A percentile compares a stretch with the other conserved stretches of the same genome.
Conservation (phyloP, 495 filamentous ascomycete genomes). For the Neohortaea acidophila region DNA sequence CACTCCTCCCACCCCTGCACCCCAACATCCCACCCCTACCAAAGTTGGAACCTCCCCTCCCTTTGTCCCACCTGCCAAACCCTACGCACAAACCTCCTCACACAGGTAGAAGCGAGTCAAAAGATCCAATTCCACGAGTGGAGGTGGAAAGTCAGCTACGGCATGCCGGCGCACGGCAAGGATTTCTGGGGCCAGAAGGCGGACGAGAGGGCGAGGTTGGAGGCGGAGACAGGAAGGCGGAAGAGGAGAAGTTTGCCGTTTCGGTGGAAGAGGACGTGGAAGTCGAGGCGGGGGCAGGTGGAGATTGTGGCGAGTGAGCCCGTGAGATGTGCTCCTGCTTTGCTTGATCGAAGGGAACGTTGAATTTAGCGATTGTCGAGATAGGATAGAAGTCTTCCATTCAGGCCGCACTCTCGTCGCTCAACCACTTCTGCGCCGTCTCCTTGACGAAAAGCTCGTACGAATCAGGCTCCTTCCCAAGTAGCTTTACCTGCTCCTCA, state of each 20-base stretch:
- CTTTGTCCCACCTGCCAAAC: conserved; percentile 20
- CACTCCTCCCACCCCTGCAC: conserved; percentile 15
- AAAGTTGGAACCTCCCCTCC: conserved; percentile 9
- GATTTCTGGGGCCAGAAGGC: conserved; percentile 17
- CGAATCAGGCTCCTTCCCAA: too few relatives aligned
- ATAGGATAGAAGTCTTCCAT: too few relatives aligned
- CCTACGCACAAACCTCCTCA: conserved; percentile 11
- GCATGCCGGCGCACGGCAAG: conserved; percentile 15
- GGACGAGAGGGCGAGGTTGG: conserved; percentile 15
- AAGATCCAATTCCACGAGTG: conserved; percentile 22
- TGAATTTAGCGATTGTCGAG: too few relatives aligned
- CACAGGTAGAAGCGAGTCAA: conserved; percentile 7
- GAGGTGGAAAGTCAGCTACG: conserved; percentile 27
- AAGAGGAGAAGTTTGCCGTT: conserved; percentile 6
- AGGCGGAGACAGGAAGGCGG: conserved; percentile 1
- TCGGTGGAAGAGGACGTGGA: conserved; percentile 5
- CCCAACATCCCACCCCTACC: conserved; percentile 17
- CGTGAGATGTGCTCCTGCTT: too few relatives aligned
- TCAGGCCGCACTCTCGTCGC: neutral
- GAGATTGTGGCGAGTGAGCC: too few relatives aligned
- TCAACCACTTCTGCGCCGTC: neutral
- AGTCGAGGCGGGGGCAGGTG: too few relatives aligned
- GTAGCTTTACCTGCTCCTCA: too few relatives aligned
- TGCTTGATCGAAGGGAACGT: too few relatives aligned
- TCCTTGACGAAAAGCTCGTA: neutral